Evolutionary conservation across 805 yeast genomes (phyloP), one percentile per base, ranked within the genome.

Genomic region (Barnettozyma siamensis): DNA sequence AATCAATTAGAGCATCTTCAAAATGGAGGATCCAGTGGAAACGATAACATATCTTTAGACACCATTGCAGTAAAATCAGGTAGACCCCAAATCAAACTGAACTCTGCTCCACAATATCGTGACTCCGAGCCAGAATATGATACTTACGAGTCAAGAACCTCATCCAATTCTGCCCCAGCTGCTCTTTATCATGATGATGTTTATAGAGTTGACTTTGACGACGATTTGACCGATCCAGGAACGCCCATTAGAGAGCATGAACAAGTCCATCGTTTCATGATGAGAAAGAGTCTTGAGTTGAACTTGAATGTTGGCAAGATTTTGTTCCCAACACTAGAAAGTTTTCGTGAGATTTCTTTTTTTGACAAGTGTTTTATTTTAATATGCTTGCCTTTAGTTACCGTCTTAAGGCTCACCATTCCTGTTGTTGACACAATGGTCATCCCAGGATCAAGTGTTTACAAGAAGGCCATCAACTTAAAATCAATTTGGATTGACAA

Each of bases 341-440:
- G 58, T 13, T 63, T 64, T 23, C 30, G 43, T 2, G 28, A 43
- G 10, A 60, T 62, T 45, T 40, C 62, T 2, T 18, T 45, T 1
- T 24, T 51, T 5, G 62, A 62, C 36, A 56, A 53, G 33, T 8
- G 54, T 3, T 45, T 65, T 16, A 61, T 64, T 3, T 27, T 65
- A 1, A 16, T 60, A 3, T 62, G 65, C 11, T 47, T 60, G 4
- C 71, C 72, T 12, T 53, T 63, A 19, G 57, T 65, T 2, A 42
- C 66, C 2, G 9, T 63, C 1, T 46, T 67, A 5, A 55, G 63
- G 34, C 31, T 66, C 11, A 60, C 69, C 11, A 56, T 69, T 29
- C 73, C 73, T 17, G 53, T 53, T 12, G 51, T 57, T n/a, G 37
- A 57, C 7, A 58, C 57, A 10, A 21, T 66, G 19, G 59, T 67